phyloP scores from a whole-genome alignment of 2,329 filamentous ascomycete genomes.

The Hypoxylon sp. region DNA sequence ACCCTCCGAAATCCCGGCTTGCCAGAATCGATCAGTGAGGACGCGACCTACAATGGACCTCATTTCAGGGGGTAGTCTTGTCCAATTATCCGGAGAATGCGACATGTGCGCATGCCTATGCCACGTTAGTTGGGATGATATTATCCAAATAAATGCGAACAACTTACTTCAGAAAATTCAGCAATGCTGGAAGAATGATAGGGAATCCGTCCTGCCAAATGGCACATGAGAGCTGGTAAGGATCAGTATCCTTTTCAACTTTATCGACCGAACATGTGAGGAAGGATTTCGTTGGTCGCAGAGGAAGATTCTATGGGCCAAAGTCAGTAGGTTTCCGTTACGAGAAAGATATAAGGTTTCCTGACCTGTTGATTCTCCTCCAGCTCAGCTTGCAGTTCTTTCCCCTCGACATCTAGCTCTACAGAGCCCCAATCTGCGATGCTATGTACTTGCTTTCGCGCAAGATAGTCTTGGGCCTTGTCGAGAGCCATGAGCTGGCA shows the following conservation, averaged over 20 bases:
- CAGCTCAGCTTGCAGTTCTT: slow-evolving; percentile 79
- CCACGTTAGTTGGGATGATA: slow-evolving; percentile 14
- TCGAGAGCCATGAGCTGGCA: slow-evolving; percentile 81
- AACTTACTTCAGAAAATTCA: slow-evolving; percentile 78
- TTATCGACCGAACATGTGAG: slow-evolving; percentile 93
- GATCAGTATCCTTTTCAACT: slow-evolving; percentile 74
- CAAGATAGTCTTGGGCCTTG: slow-evolving; percentile 82
- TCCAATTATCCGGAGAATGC: slow-evolving; percentile 87
- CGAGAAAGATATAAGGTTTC: slow-evolving; percentile 5
- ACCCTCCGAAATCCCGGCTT: slow-evolving; percentile 94
- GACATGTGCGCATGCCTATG: slow-evolving; percentile 86
- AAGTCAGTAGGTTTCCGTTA: slow-evolving; percentile 9
- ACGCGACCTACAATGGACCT: slow-evolving; percentile 80
- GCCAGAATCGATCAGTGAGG: slow-evolving; percentile 96
- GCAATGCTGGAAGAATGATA: slow-evolving; percentile 81
- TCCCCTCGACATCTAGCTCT: slow-evolving; percentile 79
- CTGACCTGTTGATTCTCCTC: slow-evolving; percentile 75
- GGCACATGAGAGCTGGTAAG: slow-evolving; percentile 77
- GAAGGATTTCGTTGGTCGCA: slow-evolving; percentile 89
- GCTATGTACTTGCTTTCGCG: slow-evolving; percentile 74
- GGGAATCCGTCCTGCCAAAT: slow-evolving; percentile 90
- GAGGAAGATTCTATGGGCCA: slow-evolving; percentile 68
- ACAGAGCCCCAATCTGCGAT: slow-evolving; percentile 84
- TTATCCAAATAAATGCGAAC: slow-evolving; percentile 31
- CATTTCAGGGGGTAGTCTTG: slow-evolving; percentile 77